A percentile compares a stretch with the other conserved stretches of the same genome.
Evolutionary conservation across 257 asterid species (phyloP).

Genomic region (Agastache rugosa): DNA sequence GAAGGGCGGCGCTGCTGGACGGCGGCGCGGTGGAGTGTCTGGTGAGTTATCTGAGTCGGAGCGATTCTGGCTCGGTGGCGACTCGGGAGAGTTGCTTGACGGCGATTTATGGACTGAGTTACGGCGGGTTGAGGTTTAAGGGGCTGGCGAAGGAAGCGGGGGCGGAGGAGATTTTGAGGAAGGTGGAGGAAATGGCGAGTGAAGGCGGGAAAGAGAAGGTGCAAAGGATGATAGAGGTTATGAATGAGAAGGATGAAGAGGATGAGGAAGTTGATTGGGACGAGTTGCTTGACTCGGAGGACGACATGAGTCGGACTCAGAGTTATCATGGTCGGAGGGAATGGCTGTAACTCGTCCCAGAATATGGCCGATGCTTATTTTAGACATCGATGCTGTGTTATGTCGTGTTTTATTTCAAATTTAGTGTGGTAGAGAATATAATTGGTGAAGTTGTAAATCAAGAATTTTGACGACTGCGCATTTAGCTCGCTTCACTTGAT

Average conservation of each 20-base stretch:
- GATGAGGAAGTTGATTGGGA: conserved; percentile 89
- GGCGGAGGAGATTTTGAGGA: conserved; percentile 70
- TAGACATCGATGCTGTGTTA: conserved; percentile 21
- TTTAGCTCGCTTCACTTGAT: no score
- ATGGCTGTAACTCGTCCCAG: no score
- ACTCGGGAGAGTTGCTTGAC: conserved; percentile 68
- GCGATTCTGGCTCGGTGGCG: conserved; percentile 50
- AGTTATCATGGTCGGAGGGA: no score
- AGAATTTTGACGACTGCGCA: no score
- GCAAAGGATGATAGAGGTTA: conserved; percentile 59
- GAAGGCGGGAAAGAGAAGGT: conserved; percentile 51
- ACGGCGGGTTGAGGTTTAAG: conserved; percentile 90
- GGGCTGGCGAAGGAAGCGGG: conserved; percentile 88
- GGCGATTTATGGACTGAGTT: conserved; percentile 77
- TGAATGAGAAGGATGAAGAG: conserved; percentile 71
- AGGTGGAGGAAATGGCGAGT: conserved; percentile 51
- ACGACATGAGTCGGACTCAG: conserved; percentile 43
- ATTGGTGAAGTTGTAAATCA: no score
- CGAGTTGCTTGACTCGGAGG: conserved; percentile 68
- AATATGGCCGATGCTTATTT: conserved; percentile 18
- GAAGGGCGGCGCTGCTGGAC: conserved; percentile 80
- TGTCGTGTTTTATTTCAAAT: not conserved
- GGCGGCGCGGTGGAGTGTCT: conserved; percentile 70
- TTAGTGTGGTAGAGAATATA: no score
- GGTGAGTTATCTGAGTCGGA: conserved; percentile 50